Conservation (phyloP, 805 yeast species). For the Pichia deserticola region DNA sequence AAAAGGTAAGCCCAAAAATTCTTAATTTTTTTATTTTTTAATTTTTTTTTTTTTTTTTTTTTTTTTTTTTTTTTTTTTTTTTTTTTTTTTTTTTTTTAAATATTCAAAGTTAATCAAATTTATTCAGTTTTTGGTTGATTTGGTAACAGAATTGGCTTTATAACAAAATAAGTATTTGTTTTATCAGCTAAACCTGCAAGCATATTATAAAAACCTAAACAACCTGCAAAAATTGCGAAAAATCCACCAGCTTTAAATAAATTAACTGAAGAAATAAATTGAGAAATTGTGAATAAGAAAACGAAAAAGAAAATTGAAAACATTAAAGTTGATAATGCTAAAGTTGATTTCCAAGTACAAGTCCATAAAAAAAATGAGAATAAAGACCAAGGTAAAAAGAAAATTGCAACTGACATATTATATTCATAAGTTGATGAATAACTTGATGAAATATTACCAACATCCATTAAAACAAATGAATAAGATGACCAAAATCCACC, state of each 20-base stretch:
- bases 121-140: slow-evolving; percentile 19
- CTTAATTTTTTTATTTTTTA: no score
- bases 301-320: slow-evolving; percentile 40
- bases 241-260: slow-evolving; percentile 41
- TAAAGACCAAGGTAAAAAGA: slow-evolving; percentile 44
- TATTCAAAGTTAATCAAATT: no score
- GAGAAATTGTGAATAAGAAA: slow-evolving; percentile 37
- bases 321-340: slow-evolving; percentile 33
- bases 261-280: slow-evolving; percentile 30
- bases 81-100: no score
- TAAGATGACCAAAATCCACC: slow-evolving; percentile 51
- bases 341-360: slow-evolving; percentile 43
- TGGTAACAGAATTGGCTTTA: slow-evolving; percentile 45
- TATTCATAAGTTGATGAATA: slow-evolving; percentile 33
- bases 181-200: slow-evolving; percentile 41
- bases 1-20: no score
- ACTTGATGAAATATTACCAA: slow-evolving; percentile 35
- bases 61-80: no score
- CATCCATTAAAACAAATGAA: slow-evolving; percentile 37
- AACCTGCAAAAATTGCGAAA: slow-evolving; percentile 36
- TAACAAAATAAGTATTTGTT: slow-evolving; percentile 50
- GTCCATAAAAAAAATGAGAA: slow-evolving; percentile 40
- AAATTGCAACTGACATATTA: slow-evolving; percentile 40
- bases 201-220: slow-evolving; percentile 40
- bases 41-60: no score